Conservation (phyloP, 495 filamentous ascomycete species). For the Xylaria bambusicola region DNA sequence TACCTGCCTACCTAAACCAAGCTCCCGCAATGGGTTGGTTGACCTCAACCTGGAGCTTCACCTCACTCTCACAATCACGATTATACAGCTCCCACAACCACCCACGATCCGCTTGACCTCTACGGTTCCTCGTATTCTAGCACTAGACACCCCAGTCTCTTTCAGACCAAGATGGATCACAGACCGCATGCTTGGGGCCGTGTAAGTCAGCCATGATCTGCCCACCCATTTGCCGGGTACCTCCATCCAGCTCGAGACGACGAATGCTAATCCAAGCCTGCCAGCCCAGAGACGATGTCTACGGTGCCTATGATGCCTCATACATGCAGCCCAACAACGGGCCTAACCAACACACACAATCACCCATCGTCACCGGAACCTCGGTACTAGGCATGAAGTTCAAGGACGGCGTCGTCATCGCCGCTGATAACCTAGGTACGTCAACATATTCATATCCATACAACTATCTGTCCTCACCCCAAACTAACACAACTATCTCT, state of each 20-base stretch:
- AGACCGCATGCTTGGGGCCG: constrained; percentile 94
- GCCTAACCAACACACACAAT: constrained; percentile 84
- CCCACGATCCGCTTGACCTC: background rate
- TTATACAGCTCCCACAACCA: constrained; percentile 8
- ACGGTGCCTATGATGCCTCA: constrained; percentile 86
- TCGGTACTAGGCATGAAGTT: constrained; percentile 94
- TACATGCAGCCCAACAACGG: constrained; percentile 69
- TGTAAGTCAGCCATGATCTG: constrained; percentile 57
- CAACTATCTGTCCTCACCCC: background rate
- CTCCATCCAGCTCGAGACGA: background rate
- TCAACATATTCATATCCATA: background rate
- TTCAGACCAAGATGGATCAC: constrained; percentile 75
- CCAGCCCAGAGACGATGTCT: constrained; percentile 92
- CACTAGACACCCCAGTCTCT: background rate
- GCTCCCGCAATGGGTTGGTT: constrained; percentile 10
- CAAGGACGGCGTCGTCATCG: constrained; percentile 93
- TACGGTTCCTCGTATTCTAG: background rate
- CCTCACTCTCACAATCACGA: constrained; percentile 3
- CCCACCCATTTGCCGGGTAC: background rate
- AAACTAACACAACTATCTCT: no score
- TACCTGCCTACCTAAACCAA: constrained; percentile 16
- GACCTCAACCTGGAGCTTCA: constrained; percentile 28
- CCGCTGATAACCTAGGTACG: constrained; percentile 92
- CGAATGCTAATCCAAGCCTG: constrained; percentile 14
- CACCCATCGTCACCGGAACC: constrained; percentile 91